Evolutionary conservation across 116 monocot species (phyloP).

Genomic region (Thalassia testudinum): DNA sequence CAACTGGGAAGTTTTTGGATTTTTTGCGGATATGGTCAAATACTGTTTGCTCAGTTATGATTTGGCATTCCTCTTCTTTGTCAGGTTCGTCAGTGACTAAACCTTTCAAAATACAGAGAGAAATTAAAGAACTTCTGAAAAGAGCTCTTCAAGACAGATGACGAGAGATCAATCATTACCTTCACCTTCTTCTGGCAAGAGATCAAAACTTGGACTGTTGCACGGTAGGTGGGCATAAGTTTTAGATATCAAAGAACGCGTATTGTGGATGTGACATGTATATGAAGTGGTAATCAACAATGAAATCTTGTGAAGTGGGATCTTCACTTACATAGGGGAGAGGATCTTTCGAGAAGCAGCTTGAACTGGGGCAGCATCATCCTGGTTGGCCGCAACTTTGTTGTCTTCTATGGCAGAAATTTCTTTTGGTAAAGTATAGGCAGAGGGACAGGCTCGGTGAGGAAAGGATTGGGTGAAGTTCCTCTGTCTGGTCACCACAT

Average conservation of each 20-base stretch:
- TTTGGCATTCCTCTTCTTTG: too few species aligned
- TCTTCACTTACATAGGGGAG: slow-evolving; percentile 50
- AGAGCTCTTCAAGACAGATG: too few species aligned
- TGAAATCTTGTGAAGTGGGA: too few species aligned
- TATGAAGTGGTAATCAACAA: not conserved
- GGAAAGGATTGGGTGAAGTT: too few species aligned
- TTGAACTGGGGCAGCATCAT: slow-evolving; percentile 6
- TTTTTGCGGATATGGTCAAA: slow-evolving; percentile 90
- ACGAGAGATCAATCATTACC: too few species aligned
- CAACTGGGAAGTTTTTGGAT: slow-evolving; percentile 58
- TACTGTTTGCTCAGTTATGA: slow-evolving; percentile 24
- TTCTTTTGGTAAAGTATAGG: slow-evolving; percentile 37
- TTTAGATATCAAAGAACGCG: too few species aligned
- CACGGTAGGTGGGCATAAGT: slow-evolving; percentile 4
- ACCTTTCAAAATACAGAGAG: too few species aligned
- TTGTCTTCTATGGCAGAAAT: slow-evolving; percentile 39
- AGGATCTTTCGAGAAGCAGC: slow-evolving; percentile 5
- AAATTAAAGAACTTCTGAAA: too few species aligned
- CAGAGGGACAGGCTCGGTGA: too few species aligned
- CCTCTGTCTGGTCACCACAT: slow-evolving; percentile 27
- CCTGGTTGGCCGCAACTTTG: slow-evolving; percentile 11
- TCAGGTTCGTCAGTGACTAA: too few species aligned
- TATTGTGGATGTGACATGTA: too few species aligned
- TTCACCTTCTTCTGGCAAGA: slow-evolving; percentile 41
- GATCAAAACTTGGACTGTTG: slow-evolving; percentile 73